These are phyloP conservation scores for Dothidotthia symphoricarpi DNA, from an alignment of 2,329 filamentous ascomycete genomes.

Conservation along the genomic window DNA sequence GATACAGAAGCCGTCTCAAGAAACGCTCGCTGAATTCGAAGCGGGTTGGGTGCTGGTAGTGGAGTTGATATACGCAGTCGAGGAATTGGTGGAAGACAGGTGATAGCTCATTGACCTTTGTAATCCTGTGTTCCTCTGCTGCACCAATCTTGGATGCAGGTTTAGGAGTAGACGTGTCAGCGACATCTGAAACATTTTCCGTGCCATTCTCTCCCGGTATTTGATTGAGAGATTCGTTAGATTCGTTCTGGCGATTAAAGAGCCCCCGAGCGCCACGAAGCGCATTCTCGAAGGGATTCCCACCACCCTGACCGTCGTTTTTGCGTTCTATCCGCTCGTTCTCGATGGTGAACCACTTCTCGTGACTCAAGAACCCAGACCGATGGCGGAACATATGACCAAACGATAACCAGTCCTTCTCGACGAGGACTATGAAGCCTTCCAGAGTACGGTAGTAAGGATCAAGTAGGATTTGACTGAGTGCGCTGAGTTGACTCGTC, in stretches of 20 bases:
- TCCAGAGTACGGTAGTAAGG: conserved; percentile 93
- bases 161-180: conserved; percentile 38
- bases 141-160: conserved; percentile 39
- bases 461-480: conserved; percentile 91
- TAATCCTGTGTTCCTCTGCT: conserved; percentile 63
- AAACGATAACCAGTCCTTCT: conserved; percentile 98
- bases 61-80: conserved; percentile 86
- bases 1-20: conserved; percentile 82
- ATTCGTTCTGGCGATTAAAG: conserved; percentile 77
- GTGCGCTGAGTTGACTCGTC: conserved; percentile 87
- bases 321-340: conserved; percentile 67
- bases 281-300: conserved; percentile 82
- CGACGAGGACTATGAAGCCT: conserved; percentile 89
- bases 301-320: conserved; percentile 43
- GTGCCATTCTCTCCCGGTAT: conserved; percentile 50
- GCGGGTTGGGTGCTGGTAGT: conserved; percentile 78
- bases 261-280: conserved; percentile 82
- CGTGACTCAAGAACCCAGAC: conserved; percentile 81
- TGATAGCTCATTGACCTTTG: conserved; percentile 84
- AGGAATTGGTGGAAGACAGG: conserved; percentile 98
- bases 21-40: conserved; percentile 98
- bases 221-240: conserved; percentile 62
- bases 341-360: conserved; percentile 91
- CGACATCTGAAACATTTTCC: conserved; percentile 50
- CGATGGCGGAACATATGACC: conserved; percentile 96